These are phyloP conservation scores for Teratosphaeria epicoccoides DNA, from an alignment of 2,329 filamentous ascomycete species.

Conservation along the genomic window DNA sequence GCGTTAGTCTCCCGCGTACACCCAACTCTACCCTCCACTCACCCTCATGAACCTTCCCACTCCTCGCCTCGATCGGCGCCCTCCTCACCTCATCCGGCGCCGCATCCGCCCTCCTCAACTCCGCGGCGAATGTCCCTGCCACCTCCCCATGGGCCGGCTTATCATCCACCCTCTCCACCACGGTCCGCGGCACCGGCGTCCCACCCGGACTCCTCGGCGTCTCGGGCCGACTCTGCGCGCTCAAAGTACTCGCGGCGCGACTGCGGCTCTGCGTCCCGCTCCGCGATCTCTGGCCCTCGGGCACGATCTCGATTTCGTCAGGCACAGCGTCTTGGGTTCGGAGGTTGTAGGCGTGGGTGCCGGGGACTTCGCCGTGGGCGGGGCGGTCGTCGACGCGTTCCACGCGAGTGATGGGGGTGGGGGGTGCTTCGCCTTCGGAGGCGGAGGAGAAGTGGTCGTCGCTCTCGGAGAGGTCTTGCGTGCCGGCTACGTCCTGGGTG, in stretches of 20 bases:
- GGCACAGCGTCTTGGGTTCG: conserved; percentile 50
- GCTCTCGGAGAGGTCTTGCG: conserved; percentile 17
- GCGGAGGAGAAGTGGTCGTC: conserved; percentile 58
- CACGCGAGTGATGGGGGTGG: conserved; percentile 51
- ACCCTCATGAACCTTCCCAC: conserved; percentile 41
- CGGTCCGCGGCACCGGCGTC: conserved; percentile 45
- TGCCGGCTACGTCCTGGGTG: conserved; percentile 19
- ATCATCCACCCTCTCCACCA: conserved; percentile 52
- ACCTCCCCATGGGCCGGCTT: conserved; percentile 50
- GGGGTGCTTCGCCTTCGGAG: conserved; percentile 45
- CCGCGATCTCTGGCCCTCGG: conserved; percentile 29
- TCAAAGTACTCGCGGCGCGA: conserved; percentile 26
- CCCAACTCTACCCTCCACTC: conserved; percentile 29
- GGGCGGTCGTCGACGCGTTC: conserved; percentile 51
- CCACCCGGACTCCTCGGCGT: conserved; percentile 36
- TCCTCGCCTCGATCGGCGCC: conserved; percentile 32
- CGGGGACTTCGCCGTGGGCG: conserved; percentile 51
- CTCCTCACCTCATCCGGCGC: conserved; percentile 46
- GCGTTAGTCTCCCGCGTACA: background rate
- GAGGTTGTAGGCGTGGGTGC: conserved; percentile 50
- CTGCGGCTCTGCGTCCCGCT: conserved; percentile 28
- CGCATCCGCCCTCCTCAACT: conserved; percentile 48
- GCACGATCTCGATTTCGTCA: conserved; percentile 51
- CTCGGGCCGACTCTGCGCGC: conserved; percentile 33
- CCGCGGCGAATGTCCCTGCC: conserved; percentile 49